phyloP scores from a whole-genome alignment of 2,329 filamentous ascomycete genomes.

The Botrytis paeoniae region DNA sequence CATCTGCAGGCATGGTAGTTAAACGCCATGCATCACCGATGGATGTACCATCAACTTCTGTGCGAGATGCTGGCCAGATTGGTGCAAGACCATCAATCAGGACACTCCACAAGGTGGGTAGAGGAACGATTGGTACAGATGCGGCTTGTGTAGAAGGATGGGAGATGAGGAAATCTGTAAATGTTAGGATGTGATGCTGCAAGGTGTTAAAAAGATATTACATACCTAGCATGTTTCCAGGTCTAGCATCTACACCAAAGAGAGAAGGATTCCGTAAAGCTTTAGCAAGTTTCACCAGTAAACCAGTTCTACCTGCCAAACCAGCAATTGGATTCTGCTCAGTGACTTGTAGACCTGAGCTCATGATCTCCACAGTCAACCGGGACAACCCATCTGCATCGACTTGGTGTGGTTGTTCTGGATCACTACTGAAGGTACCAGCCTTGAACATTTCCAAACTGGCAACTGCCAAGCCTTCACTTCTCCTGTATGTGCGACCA shows the following conservation, averaged over 20 bases:
- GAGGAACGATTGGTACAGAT: slow-evolving; percentile 79
- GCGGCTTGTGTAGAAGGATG: slow-evolving; percentile 87
- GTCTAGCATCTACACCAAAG: slow-evolving; percentile 79
- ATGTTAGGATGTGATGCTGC: slow-evolving; percentile 29
- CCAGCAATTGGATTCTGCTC: slow-evolving; percentile 80
- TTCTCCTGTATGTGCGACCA: slow-evolving; percentile 75
- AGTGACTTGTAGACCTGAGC: slow-evolving; percentile 79
- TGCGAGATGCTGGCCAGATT: slow-evolving; percentile 87
- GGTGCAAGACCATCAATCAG: slow-evolving; percentile 82
- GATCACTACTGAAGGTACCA: slow-evolving; percentile 82
- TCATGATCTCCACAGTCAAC: slow-evolving; percentile 71
- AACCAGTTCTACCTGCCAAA: slow-evolving; percentile 75
- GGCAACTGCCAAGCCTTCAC: slow-evolving; percentile 79
- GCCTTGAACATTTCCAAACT: slow-evolving; percentile 89
- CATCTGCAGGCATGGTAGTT: slow-evolving; percentile 64
- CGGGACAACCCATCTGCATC: slow-evolving; percentile 76
- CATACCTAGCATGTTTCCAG: slow-evolving; percentile 90
- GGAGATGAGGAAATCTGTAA: slow-evolving; percentile 80
- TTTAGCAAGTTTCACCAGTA: slow-evolving; percentile 71
- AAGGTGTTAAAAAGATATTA: slow-evolving; percentile 38
- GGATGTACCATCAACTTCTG: slow-evolving; percentile 79
- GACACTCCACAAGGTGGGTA: slow-evolving; percentile 86
- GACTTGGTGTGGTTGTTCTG: slow-evolving; percentile 80
- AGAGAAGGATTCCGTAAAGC: slow-evolving; percentile 77
- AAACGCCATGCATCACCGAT: slow-evolving; percentile 96